Conservation (phyloP, 108 stramenopile species). For the Pseudonitzschia multiseries region DNA sequence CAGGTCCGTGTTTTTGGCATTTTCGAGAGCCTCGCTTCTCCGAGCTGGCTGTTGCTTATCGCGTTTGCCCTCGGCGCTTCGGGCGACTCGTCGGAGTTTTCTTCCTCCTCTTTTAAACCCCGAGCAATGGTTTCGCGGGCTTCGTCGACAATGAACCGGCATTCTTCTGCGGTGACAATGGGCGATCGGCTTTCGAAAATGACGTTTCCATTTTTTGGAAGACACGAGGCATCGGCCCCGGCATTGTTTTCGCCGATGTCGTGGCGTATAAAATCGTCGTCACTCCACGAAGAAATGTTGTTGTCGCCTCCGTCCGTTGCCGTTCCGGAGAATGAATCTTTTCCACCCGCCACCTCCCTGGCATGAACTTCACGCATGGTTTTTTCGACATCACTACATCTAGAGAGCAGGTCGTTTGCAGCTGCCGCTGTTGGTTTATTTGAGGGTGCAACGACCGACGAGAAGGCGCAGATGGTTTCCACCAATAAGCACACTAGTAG, state of each 20-base stretch:
- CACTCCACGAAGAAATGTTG: background rate
- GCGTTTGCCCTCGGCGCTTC: background rate
- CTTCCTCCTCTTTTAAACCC: background rate
- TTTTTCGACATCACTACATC: background rate
- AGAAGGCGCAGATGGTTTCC: background rate
- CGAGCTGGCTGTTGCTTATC: slow-evolving; percentile 6
- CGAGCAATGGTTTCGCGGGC: slow-evolving; percentile 8
- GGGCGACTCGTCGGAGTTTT: background rate
- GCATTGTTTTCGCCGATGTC: background rate
- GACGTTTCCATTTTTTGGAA: background rate
- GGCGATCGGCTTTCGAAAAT: slow-evolving; percentile 2
- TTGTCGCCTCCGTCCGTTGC: background rate
- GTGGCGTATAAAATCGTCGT: background rate
- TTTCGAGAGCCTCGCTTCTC: slow-evolving; percentile 9
- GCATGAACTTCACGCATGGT: background rate
- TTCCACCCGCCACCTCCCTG: slow-evolving; percentile 1
- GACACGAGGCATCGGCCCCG: background rate
- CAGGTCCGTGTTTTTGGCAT: slow-evolving; percentile 14
- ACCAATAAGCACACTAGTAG: background rate
- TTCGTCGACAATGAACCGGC: slow-evolving; percentile 1
- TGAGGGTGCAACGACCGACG: background rate
- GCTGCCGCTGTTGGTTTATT: background rate
- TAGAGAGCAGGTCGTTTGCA: background rate
- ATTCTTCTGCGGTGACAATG: background rate
- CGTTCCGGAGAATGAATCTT: background rate